These are phyloP conservation scores for Porcisia deanei DNA, from an alignment of 208 protist species.

Conservation along the genomic window DNA sequence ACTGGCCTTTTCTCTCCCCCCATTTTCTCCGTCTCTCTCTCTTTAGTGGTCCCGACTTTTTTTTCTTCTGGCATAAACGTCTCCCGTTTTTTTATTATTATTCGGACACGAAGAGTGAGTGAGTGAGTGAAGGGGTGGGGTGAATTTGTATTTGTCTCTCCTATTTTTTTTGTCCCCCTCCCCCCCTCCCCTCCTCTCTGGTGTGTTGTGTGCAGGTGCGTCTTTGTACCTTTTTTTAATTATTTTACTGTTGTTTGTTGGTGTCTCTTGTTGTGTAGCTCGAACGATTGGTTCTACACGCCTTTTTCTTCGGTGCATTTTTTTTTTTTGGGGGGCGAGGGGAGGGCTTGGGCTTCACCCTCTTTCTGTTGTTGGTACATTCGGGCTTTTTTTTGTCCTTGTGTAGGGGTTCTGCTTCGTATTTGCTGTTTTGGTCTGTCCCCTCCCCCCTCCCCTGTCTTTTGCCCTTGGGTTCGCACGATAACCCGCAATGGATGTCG, in stretches of 20 bases:
- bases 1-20: neutral
- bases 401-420: neutral
- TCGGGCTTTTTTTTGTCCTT: slow-evolving; percentile 17
- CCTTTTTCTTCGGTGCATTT: too few relatives aligned
- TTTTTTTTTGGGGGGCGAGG: too few relatives aligned
- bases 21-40: slow-evolving; percentile 8
- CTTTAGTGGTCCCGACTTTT: neutral
- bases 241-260: too few relatives aligned
- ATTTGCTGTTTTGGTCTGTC: neutral
- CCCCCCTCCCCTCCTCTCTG: slow-evolving; percentile 1
- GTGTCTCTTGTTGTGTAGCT: too few relatives aligned
- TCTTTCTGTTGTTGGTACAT: too few relatives aligned
- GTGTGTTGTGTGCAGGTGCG: neutral
- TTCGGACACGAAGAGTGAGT: too few relatives aligned
- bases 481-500: slow-evolving; percentile 22
- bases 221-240: neutral
- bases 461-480: neutral
- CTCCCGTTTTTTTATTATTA: neutral
- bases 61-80: neutral
- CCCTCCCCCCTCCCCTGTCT: slow-evolving; percentile 8
- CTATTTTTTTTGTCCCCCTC: neutral
- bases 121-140: too few relatives aligned
- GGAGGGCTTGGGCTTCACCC: too few relatives aligned
- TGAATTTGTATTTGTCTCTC: too few relatives aligned
- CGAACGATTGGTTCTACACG: too few relatives aligned